Conservation (phyloP, 208 protist genomes). For the Herpetomonas samuelpessoai region DNA sequence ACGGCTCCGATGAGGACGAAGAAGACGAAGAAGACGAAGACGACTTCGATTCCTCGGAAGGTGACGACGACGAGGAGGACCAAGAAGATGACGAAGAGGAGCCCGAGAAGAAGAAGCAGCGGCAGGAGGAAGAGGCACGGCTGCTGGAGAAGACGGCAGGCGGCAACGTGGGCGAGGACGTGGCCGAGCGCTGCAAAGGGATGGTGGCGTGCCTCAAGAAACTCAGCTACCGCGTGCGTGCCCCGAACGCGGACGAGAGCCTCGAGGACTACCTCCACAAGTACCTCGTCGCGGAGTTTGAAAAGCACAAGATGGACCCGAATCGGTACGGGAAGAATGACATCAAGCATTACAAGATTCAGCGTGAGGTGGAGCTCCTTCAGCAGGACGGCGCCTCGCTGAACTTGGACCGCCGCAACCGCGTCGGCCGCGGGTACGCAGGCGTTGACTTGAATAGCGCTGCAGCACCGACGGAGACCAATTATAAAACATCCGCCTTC, state of each 20-base stretch:
- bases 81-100: conserved; percentile 18
- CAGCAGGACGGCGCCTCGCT: conserved; percentile 73
- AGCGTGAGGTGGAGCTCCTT: conserved; percentile 69
- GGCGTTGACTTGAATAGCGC: conserved; percentile 13
- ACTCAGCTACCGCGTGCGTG: conserved; percentile 54
- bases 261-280: conserved; percentile 57
- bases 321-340: conserved; percentile 51
- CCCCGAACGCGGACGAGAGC: conserved; percentile 42
- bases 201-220: conserved; percentile 75
- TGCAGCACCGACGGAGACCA: conserved; percentile 9
- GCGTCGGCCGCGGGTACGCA: conserved; percentile 57
- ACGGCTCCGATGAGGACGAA: conserved; percentile 29
- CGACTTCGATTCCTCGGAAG: conserved; percentile 27
- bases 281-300: conserved; percentile 64
- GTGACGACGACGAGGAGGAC: conserved; percentile 19
- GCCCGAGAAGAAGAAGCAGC: conserved; percentile 42
- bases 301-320: conserved; percentile 68
- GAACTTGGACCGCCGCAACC: conserved; percentile 53
- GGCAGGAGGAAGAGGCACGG: conserved; percentile 24
- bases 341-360: conserved; percentile 59
- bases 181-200: conserved; percentile 56
- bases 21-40: conserved; percentile 43
- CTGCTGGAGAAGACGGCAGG: conserved; percentile 1
- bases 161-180: neutral
- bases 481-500: conserved; percentile 51